Base-by-base conservation (phyloP, 768 basidiomycete genomes). In the Trametes coccinea region DNA sequence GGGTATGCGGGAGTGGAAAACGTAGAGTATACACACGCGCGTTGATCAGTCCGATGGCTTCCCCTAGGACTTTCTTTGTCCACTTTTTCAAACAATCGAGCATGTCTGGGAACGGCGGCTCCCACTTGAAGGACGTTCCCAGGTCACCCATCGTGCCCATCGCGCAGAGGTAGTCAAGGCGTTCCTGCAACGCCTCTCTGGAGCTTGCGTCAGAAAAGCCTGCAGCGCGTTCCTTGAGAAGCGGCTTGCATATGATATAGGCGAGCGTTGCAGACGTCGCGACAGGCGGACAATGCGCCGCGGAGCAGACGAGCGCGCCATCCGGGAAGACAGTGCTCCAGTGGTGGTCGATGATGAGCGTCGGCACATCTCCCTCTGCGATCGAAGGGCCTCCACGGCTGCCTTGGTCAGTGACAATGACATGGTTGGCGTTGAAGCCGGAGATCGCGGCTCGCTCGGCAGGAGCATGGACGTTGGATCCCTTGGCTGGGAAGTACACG, bases 271-370 rank as follows among this genome's bases (percentile, higher is more conserved):
- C 72, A 0, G 79, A 76, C 0, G 79, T 80, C 3, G 78, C 77
- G 37, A 82, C 75, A 0, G 81, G 81, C 17, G 67, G 59, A 11
- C 74, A 70, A 22, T 72, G 68, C 53, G 78, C 80, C 0, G 81
- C 79, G 0, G 77, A 77, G 7, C 81, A 64, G 4, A 69, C 76
- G 11, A 62, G 22, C 2, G 76, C 68, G 29, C 67, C 71, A 1
- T 72, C 70, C 0, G 80, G 79, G 62, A 77, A 81, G 60, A 74
- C 72, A 17, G 70, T 69, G 16, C 75, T 78, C 67, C 74, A 72
- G 66, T 82, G 81, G 67, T 82, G 81, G 68, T 82, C 81, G n/a
- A 82, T 68, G 40, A 82, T 69, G 33, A 82, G 73, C 33, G 72
- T 71, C 53, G 61, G 59, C 17, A 67, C 69, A 2, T 41, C 53